phyloP scores from a whole-genome alignment of 331 rosid species.

The Malus hybrid region DNA sequence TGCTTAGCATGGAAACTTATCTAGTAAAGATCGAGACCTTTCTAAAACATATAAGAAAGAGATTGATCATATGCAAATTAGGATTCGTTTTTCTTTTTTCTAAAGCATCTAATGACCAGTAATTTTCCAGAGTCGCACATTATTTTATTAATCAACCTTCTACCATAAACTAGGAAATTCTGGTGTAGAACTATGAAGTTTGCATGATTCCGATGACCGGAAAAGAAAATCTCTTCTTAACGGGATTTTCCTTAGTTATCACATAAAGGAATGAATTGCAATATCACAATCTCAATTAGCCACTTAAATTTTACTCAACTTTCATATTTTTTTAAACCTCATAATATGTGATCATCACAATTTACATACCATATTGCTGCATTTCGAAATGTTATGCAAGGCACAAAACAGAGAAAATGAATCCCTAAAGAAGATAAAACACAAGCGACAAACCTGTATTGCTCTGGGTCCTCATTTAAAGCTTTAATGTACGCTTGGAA shows the following conservation, averaged over 20 bases:
- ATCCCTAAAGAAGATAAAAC: background rate
- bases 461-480: conserved; percentile 72
- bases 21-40: conserved; percentile 15
- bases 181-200: background rate
- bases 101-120: too few relatives aligned
- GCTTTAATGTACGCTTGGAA: conserved; percentile 80
- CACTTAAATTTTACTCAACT: background rate
- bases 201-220: background rate
- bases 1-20: conserved; percentile 16
- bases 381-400: background rate
- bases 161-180: background rate
- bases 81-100: background rate
- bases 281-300: background rate
- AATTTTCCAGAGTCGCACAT: too few relatives aligned
- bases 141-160: background rate
- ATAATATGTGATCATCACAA: background rate
- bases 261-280: background rate
- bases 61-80: background rate
- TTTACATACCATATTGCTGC: background rate
- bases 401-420: background rate
- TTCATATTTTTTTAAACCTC: background rate
- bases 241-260: background rate
- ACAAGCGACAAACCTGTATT: conserved; percentile 59
- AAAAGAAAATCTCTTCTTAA: background rate
- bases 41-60: conserved; percentile 13